Percentiles rank a stretch among this genome's conserved stretches.
Conservation (phyloP, 805 yeast genomes). For the Cyberlindnera petersonii region DNA sequence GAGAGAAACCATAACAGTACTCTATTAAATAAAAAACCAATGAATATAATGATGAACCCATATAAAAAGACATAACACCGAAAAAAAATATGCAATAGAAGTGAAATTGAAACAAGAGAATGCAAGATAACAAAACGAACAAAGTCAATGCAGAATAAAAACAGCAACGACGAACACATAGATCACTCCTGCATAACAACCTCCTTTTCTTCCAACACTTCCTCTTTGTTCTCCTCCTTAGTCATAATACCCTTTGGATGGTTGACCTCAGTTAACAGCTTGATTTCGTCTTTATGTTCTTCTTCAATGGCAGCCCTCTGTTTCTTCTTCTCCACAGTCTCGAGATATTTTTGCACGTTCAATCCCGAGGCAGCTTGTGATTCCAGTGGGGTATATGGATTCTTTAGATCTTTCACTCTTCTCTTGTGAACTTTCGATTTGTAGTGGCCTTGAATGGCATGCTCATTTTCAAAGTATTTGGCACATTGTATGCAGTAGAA, state of each 20-base stretch:
- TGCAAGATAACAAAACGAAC: neutral
- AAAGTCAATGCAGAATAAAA: neutral
- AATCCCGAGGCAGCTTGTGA: conserved; percentile 89
- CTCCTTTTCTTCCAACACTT: conserved; percentile 20
- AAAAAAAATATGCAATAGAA: neutral
- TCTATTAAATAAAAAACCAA: conserved; percentile 1
- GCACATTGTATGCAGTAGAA: conserved; percentile 94
- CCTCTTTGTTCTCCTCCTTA: conserved; percentile 13
- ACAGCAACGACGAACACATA: conserved; percentile 1
- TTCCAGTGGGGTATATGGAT: conserved; percentile 85
- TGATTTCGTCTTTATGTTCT: conserved; percentile 38
- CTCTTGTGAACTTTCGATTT: conserved; percentile 82
- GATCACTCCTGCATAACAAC: conserved; percentile 20
- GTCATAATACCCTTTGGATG: conserved; percentile 29
- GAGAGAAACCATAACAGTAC: conserved; percentile 27
- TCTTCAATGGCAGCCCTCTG: conserved; percentile 46
- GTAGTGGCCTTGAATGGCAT: conserved; percentile 67
- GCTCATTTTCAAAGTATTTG: conserved; percentile 78
- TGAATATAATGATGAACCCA: neutral
- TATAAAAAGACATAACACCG: neutral
- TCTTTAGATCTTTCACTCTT: conserved; percentile 70
- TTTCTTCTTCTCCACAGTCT: conserved; percentile 59
- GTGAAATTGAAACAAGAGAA: neutral
- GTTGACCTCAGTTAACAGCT: conserved; percentile 26
- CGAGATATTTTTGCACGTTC: conserved; percentile 62